Conservation (phyloP, 2,329 filamentous ascomycete genomes). For the Colletotrichum sp. region DNA sequence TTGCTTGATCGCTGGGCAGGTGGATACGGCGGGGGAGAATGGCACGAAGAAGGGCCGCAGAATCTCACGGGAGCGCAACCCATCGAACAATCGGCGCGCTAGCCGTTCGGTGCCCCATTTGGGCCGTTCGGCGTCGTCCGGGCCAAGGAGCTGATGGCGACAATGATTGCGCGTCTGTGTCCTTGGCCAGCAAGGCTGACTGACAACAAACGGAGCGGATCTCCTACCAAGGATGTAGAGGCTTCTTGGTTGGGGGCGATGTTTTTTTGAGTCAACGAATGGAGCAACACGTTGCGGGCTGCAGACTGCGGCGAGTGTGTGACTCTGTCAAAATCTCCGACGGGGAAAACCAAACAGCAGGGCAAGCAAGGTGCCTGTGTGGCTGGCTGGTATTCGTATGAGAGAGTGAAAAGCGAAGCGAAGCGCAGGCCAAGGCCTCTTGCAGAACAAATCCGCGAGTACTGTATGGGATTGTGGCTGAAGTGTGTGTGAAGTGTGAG, state of each 20-base stretch:
- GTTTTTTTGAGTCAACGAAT: neutral
- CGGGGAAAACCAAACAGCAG: neutral
- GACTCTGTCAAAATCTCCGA: neutral
- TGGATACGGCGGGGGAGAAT: slow-evolving; percentile 14
- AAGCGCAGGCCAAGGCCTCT: neutral
- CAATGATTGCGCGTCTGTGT: slow-evolving; percentile 22
- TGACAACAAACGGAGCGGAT: neutral
- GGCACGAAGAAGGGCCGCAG: neutral
- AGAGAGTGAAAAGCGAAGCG: neutral
- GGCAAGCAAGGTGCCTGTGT: neutral
- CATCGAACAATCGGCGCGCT: neutral
- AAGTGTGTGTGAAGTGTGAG: neutral
- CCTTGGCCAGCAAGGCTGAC: slow-evolving; percentile 19
- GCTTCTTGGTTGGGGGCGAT: neutral
- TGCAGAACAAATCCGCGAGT: neutral
- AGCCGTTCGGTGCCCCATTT: neutral
- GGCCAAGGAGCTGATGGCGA: slow-evolving; percentile 18
- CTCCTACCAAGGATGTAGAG: neutral
- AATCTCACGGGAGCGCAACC: neutral
- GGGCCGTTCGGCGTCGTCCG: slow-evolving; percentile 14
- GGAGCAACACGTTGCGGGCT: neutral
- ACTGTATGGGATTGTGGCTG: neutral
- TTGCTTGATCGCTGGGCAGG: neutral
- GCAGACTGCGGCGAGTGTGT: neutral
- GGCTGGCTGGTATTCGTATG: neutral